Conservation (phyloP, 2,329 filamentous ascomycete species). For the Microsporum canis region DNA sequence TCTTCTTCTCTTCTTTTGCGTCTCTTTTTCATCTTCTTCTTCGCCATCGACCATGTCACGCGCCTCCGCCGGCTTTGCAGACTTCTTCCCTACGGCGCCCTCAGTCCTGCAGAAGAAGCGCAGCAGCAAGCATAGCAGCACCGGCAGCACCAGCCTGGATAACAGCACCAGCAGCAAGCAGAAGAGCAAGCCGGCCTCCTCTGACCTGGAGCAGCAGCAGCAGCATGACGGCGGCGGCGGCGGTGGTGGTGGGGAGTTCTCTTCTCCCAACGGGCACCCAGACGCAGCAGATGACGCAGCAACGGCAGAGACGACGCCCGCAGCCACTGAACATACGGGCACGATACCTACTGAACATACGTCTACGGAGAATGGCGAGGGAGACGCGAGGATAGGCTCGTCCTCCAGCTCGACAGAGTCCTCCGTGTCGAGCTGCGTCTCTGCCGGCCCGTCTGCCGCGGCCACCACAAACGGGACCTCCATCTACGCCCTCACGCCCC, state of each 20-base stretch:
- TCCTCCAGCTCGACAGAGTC: conserved; percentile 61
- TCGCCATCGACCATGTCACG: conserved; percentile 59
- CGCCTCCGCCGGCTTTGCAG: conserved; percentile 67
- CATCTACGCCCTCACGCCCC: conserved; percentile 48
- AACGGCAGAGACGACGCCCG: neutral
- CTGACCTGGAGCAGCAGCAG: neutral
- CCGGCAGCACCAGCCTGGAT: neutral
- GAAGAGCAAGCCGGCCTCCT: conserved; percentile 39
- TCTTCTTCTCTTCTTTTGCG: neutral
- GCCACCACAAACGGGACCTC: conserved; percentile 43
- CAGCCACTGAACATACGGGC: neutral
- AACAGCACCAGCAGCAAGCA: conserved; percentile 23
- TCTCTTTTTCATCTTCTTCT: conserved; percentile 16
- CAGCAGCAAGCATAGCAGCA: conserved; percentile 30
- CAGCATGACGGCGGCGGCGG: neutral
- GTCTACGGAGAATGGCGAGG: conserved; percentile 2
- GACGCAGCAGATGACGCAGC: neutral
- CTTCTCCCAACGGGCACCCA: neutral
- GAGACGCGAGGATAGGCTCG: conserved; percentile 51
- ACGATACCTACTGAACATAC: neutral
- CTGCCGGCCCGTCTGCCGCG: conserved; percentile 37
- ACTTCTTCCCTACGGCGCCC: conserved; percentile 74
- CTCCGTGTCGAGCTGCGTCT: conserved; percentile 55
- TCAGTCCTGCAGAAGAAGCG: conserved; percentile 45
- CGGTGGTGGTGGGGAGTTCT: neutral